Percentiles rank a stretch among this genome's conserved stretches.
These are phyloP conservation scores for Corynespora cassiicola DNA, from an alignment of 2,329 filamentous ascomycete species.

Conservation along the genomic window DNA sequence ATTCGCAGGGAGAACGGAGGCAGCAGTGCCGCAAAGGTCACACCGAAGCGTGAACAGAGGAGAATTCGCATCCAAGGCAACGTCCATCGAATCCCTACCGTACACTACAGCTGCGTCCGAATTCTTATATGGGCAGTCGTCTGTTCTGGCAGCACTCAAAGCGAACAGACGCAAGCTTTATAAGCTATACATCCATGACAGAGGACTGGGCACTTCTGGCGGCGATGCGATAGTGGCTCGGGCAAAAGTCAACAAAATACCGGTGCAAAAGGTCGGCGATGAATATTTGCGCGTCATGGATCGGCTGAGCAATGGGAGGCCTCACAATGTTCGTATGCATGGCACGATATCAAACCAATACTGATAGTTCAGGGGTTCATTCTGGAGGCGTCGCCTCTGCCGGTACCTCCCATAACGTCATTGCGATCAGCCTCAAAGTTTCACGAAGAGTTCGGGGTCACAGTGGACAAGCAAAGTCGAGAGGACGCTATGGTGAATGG, in stretches of 20 bases:
- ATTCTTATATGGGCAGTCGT: constrained; percentile 85
- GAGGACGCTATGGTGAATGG: constrained; percentile 82
- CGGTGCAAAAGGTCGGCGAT: constrained; percentile 65
- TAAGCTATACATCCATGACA: constrained; percentile 73
- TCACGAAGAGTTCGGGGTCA: constrained; percentile 27
- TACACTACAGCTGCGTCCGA: constrained; percentile 88
- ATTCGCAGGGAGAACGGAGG: background rate
- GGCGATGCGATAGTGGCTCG: constrained; percentile 24
- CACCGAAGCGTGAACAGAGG: background rate
- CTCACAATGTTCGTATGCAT: constrained; percentile 71
- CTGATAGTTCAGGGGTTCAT: constrained; percentile 68
- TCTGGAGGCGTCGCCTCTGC: constrained; percentile 84
- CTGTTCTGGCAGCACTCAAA: constrained; percentile 80
- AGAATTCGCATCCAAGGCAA: background rate
- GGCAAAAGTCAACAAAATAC: constrained; percentile 50
- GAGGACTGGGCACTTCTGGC: constrained; percentile 22
- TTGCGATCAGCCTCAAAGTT: constrained; percentile 60
- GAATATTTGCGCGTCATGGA: constrained; percentile 74
- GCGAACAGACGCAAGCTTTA: constrained; percentile 76
- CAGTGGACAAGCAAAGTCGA: constrained; percentile 69
- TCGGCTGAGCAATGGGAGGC: constrained; percentile 80
- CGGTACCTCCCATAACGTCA: constrained; percentile 69
- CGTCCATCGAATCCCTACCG: constrained; percentile 55
- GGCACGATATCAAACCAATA: background rate
- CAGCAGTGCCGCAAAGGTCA: background rate